Percentiles rank a stretch among this genome's conserved stretches.
These are phyloP conservation scores for Avena atlantica DNA, from an alignment of 176 grass and related monocot species.

Conservation along the genomic window DNA sequence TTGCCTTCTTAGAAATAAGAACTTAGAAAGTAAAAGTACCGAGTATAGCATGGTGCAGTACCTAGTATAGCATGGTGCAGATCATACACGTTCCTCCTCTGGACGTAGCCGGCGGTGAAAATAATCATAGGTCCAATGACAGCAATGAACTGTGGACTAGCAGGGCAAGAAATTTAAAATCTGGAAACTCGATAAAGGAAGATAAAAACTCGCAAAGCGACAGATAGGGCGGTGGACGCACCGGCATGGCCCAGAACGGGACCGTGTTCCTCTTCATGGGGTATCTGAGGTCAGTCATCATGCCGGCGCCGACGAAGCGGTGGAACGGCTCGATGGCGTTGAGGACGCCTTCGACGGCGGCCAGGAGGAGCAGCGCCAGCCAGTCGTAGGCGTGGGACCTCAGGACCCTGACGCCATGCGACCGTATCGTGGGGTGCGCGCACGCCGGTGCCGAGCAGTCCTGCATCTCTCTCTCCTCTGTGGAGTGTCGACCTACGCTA, in stretches of 20 bases:
- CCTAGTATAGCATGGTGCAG: conserved; percentile 52
- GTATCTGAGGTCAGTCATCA: conserved; percentile 77
- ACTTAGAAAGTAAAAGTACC: background rate
- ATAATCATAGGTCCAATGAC: conserved; percentile 50
- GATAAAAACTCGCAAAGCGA: background rate
- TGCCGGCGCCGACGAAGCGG: conserved; percentile 66
- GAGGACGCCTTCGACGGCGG: conserved; percentile 47
- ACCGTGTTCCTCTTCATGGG: conserved; percentile 79
- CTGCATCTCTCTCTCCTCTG: background rate
- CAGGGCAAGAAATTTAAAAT: background rate
- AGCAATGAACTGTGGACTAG: conserved; percentile 33
- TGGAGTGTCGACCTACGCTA: no score
- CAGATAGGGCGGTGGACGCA: background rate
- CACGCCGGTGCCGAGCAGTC: background rate
- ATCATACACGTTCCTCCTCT: conserved; percentile 48
- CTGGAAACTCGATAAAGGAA: background rate
- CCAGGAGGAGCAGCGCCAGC: conserved; percentile 53
- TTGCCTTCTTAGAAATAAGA: background rate
- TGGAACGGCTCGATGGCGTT: conserved; percentile 81
- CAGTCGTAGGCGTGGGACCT: conserved; percentile 63
- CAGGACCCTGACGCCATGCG: conserved; percentile 37
- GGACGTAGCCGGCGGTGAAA: conserved; percentile 37
- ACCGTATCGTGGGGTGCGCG: conserved; percentile 5
- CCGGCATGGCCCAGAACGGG: conserved; percentile 62
- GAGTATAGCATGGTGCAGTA: conserved; percentile 50